Evolutionary conservation across 306 rosid species (phyloP).

Genomic region (Quercus berberidifolia): DNA sequence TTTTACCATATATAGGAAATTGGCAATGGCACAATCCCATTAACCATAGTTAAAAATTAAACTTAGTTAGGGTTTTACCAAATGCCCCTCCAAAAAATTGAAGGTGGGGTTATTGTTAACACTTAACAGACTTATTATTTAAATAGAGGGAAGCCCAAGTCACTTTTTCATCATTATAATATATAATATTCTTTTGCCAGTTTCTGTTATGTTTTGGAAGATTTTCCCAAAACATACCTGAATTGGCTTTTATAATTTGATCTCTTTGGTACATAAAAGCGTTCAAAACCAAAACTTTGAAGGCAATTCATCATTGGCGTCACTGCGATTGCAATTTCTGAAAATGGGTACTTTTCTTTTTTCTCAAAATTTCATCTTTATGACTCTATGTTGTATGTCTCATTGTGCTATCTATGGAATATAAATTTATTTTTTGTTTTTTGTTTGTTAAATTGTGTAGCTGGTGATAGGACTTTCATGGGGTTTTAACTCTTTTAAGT

Average conservation of each 20-base stretch:
- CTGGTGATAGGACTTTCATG: slow-evolving; percentile 7
- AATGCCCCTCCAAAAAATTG: not conserved
- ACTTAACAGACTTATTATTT: slow-evolving; percentile 2
- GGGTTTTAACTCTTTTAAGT: slow-evolving; percentile 14
- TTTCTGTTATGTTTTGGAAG: slow-evolving; percentile 10
- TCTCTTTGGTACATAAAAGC: slow-evolving; percentile 19
- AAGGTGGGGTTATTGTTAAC: not conserved
- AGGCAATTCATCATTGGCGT: slow-evolving; percentile 29
- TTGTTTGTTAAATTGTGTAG: slow-evolving; percentile 11
- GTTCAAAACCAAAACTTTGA: slow-evolving; percentile 7
- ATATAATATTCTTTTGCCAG: slow-evolving; percentile 2
- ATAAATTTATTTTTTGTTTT: not conserved
- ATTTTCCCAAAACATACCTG: slow-evolving; percentile 15
- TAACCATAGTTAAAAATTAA: slow-evolving; percentile 31
- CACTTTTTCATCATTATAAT: not conserved
- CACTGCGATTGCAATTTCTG: slow-evolving; percentile 22
- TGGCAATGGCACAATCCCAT: not conserved
- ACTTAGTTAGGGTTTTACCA: slow-evolving; percentile 30
- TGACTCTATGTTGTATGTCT: not conserved
- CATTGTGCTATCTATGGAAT: slow-evolving; percentile 16
- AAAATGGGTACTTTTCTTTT: slow-evolving; percentile 27
- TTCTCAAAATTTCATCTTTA: not conserved
- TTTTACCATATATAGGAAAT: slow-evolving; percentile 15
- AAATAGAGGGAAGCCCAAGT: not conserved
- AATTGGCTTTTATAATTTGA: slow-evolving; percentile 22